Evolutionary conservation across 306 rosid species (phyloP), one percentile per base, ranked within the genome.

Genomic region (Spatholobus suberectus): DNA sequence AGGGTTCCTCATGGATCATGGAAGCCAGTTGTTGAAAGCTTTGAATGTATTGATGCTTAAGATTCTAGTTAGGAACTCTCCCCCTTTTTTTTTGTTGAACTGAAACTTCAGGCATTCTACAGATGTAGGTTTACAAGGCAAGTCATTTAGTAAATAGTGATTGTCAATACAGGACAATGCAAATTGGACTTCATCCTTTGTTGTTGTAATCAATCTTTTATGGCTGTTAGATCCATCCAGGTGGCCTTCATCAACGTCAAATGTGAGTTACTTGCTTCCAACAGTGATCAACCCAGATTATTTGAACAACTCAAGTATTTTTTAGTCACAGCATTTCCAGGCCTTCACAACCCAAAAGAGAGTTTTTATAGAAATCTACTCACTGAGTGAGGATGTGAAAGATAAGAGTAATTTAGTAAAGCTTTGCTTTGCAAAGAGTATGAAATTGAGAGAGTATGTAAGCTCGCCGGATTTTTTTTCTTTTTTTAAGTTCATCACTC

Each of bases 1-100:
- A 90, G 98, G 87, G 99, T 96, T 84, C 97, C 99, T 14, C 97
- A 90, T 96, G 98, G 99, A 96, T 81, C 98, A 92, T 85, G 99
- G 99, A 76, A 92, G 99, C 86, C 99, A 96, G 84, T 93, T 96
- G 77, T 82, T 96, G 81, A 96, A 96, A 92, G 99, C 99, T 41
- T 81, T 96, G 87, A 96, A 96, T 70, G 99, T 96, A 38, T 87
- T 96, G 92, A 96, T 96, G 99, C 94, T 96, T 74, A 96, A 96
- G 91, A 96, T 96, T 87, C 87, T 96, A 93, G 99, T 96, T 68
- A 79, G 78, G 76, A 79, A 62, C 69, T 52, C 43, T 23, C 55
- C 57, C 7, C 11, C 23, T 0, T 26, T 27, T 38, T 32, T 41
- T 6, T 46, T 58, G 15, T 23, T 26, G 43, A 51, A 15, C 13